Percentiles rank a stretch among this genome's conserved stretches.
These are phyloP conservation scores for Elaeagnus macrophylla DNA, from an alignment of 306 rosid genomes.

Conservation along the genomic window DNA sequence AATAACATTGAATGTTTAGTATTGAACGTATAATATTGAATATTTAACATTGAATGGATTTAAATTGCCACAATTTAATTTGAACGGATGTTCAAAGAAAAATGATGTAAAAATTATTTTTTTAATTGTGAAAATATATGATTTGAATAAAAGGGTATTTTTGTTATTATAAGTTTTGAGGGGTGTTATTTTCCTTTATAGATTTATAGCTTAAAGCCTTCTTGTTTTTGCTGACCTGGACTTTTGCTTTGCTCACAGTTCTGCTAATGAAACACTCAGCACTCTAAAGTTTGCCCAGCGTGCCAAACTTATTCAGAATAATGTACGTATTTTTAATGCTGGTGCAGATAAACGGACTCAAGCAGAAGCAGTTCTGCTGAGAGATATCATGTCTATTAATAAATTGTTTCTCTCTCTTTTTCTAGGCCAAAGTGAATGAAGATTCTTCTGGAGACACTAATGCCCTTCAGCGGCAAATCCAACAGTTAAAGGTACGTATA, in stretches of 20 bases:
- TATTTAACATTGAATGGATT: too few relatives aligned
- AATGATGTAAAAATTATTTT: too few relatives aligned
- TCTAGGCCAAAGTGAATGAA: constrained; percentile 88
- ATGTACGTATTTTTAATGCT: constrained; percentile 41
- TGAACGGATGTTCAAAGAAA: too few relatives aligned
- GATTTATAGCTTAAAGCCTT: too few relatives aligned
- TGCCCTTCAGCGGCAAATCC: constrained; percentile 82
- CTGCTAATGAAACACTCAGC: constrained; percentile 85
- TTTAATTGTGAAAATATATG: too few relatives aligned
- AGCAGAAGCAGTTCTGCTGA: neutral
- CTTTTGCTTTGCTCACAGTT: constrained; percentile 45
- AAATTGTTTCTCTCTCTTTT: constrained; percentile 9
- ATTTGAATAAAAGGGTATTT: too few relatives aligned
- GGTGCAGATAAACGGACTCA: neutral
- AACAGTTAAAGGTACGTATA: constrained; percentile 64
- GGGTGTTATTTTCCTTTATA: too few relatives aligned
- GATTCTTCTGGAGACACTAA: constrained; percentile 83
- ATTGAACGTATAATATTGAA: too few relatives aligned
- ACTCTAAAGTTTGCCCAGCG: constrained; percentile 99
- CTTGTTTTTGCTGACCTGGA: constrained; percentile 14
- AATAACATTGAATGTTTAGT: too few relatives aligned
- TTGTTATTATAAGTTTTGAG: too few relatives aligned
- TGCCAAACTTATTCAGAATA: constrained; percentile 92
- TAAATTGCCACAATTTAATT: too few relatives aligned
- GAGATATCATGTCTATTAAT: neutral